A percentile compares a stretch with the other conserved stretches of the same genome.
These are phyloP conservation scores for Ilyonectria destructans DNA, from an alignment of 2,329 filamentous ascomycete species.

Conservation along the genomic window DNA sequence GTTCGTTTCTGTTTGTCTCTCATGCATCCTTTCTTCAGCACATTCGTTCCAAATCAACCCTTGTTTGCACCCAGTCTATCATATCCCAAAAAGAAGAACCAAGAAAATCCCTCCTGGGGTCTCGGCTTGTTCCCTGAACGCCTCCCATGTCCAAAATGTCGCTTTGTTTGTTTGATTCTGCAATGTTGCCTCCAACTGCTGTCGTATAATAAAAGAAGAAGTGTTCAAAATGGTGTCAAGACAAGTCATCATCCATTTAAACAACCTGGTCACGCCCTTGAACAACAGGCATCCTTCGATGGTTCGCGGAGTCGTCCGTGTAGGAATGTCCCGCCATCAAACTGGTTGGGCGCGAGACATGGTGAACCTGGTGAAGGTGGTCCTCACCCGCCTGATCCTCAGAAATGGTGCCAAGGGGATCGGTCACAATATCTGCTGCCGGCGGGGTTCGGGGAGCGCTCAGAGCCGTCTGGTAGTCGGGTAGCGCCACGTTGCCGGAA, in stretches of 20 bases:
- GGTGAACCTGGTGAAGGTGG: constrained; percentile 42
- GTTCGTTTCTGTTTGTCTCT: constrained; percentile 30
- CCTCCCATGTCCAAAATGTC: constrained; percentile 33
- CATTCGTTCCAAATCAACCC: constrained; percentile 21
- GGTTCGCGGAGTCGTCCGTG: constrained; percentile 45
- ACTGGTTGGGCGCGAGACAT: constrained; percentile 46
- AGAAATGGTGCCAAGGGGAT: constrained; percentile 53
- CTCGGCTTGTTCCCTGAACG: constrained; percentile 32
- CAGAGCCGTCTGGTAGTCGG: constrained; percentile 77
- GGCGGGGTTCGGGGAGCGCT: constrained; percentile 68
- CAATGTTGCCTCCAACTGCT: constrained; percentile 25
- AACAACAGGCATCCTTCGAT: constrained; percentile 40
- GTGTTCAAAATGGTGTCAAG: background rate
- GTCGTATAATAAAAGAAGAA: constrained; percentile 21
- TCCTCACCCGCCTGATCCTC: constrained; percentile 51
- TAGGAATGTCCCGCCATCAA: constrained; percentile 45
- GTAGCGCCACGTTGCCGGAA: constrained; percentile 67
- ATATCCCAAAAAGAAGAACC: constrained; percentile 26
- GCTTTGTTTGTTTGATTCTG: constrained; percentile 34
- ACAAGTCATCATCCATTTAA: constrained; percentile 14
- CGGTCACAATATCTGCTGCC: constrained; percentile 50
- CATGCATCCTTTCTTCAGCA: constrained; percentile 22
- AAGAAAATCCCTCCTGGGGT: constrained; percentile 17
- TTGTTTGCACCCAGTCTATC: constrained; percentile 43
- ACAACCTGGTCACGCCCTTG: constrained; percentile 43